Evolutionary conservation across 2,329 filamentous ascomycete genomes (phyloP), one percentile per base, ranked within the genome.

Genomic region (Penicillium janthinellum): DNA sequence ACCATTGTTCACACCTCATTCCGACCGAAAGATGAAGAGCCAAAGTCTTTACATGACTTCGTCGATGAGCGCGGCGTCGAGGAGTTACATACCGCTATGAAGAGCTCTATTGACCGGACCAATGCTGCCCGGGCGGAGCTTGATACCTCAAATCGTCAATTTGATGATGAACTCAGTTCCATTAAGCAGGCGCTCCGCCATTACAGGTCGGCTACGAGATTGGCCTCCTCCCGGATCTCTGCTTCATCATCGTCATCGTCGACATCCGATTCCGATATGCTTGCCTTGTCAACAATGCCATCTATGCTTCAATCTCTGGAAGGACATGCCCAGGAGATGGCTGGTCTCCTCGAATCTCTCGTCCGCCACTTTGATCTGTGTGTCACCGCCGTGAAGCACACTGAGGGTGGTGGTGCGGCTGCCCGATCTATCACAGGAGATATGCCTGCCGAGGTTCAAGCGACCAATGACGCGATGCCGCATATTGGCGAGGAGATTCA

Each of bases 301-400:
- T 77, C 82, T 4, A 79, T 87, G 44, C 79, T 91, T n/a, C 78
- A 83, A 34, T 80, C 82, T 2, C 82, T 96, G 38, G 87, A 93
- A 64, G 82, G 82, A 14, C 88, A 94, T 66, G 93, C 93, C 0
- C 88, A 90, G 63, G 87, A 88, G 68, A 94, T 96, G 87, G 94
- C 93, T 5, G 83, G 88, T 58, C 83, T 92, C 5, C 84, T 98
- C 1, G 86, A 91, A 58, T 92, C 90, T 0, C 81, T 98, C 4
- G 92, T 92, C 7, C 86, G 85, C 28, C 94, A 98, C 77, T 97
- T 96, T 73, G 94, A 98, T 74, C 86, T 96, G 64, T 97, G 94
- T 74, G 91, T 96, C 14, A 94, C 89, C 0, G 94, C 94, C 0
- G 89, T 97, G 45, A 90, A 92, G 60, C 92, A 94, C 53, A 97